Evolutionary conservation across 495 filamentous ascomycete species (phyloP).

Genomic region (Neurospora sp.): DNA sequence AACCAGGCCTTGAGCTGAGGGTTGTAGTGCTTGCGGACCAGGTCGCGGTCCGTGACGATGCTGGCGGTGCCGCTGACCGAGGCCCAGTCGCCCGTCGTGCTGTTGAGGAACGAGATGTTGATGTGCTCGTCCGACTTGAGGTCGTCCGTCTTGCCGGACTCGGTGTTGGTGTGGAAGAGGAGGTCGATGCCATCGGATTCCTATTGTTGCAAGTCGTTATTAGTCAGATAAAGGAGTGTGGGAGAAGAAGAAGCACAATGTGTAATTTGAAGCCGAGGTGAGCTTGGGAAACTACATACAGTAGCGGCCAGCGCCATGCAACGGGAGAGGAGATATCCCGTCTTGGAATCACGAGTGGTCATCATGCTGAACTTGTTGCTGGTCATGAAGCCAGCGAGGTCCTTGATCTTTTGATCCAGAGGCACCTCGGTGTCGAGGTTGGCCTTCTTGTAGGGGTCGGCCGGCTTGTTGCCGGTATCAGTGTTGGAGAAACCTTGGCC

Average conservation of each 20-base stretch:
- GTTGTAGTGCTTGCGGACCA: constrained; percentile 70
- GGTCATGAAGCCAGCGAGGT: constrained; percentile 57
- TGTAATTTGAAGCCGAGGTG: neutral
- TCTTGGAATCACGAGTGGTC: constrained; percentile 49
- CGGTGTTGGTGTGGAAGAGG: constrained; percentile 89
- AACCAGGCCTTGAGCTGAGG: constrained; percentile 74
- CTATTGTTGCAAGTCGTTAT: constrained; percentile 25
- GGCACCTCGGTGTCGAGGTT: constrained; percentile 53
- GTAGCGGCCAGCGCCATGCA: constrained; percentile 88
- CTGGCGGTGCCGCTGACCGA: constrained; percentile 64
- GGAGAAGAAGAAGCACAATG: neutral
- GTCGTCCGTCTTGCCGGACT: constrained; percentile 86
- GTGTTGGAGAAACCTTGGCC: constrained; percentile 43
- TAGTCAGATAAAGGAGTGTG: neutral
- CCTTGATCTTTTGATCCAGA: constrained; percentile 70
- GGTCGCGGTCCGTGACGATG: constrained; percentile 56
- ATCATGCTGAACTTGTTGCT: constrained; percentile 72
- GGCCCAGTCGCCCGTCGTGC: constrained; percentile 59
- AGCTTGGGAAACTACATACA: constrained; percentile 34
- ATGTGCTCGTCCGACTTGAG: constrained; percentile 61
- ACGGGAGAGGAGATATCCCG: constrained; percentile 58
- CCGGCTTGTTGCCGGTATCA: constrained; percentile 41
- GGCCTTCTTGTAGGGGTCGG: constrained; percentile 75
- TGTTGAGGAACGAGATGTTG: constrained; percentile 80
- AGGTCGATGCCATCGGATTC: constrained; percentile 74